Evolutionary conservation across 1,284 basidiomycete species (phyloP).

Genomic region (Hortiboletus rubellus): DNA sequence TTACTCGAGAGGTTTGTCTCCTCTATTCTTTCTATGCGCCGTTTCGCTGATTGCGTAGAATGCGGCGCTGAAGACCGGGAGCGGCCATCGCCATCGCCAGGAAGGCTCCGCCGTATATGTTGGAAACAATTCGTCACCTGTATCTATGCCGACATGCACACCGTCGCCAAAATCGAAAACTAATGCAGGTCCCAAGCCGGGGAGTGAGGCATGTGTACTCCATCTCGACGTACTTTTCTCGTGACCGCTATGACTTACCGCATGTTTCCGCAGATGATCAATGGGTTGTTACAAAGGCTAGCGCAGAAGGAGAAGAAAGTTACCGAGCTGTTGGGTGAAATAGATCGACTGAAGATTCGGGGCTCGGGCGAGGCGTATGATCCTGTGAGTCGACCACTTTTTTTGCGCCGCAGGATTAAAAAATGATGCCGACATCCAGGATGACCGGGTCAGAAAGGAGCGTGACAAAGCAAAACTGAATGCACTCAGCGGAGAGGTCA

Average conservation of each 20-base stretch:
- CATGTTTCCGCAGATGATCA: conserved; percentile 51
- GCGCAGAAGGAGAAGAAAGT: conserved; percentile 87
- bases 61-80: conserved; percentile 48
- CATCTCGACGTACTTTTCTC: background rate
- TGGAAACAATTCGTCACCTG: conserved; percentile 6
- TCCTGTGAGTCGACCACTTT: conserved; percentile 45
- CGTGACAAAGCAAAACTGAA: conserved; percentile 76
- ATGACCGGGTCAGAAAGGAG: conserved; percentile 76
- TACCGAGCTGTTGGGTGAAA: conserved; percentile 67
- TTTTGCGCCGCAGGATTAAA: conserved; percentile 1
- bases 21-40: background rate
- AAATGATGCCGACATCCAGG: conserved; percentile 42
- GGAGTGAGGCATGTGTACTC: conserved; percentile 48
- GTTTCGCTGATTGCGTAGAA: conserved; percentile 30
- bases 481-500: conserved; percentile 74
- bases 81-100: conserved; percentile 56
- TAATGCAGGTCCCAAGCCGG: conserved; percentile 44
- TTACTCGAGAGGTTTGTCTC: conserved; percentile 22
- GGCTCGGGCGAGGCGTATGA: conserved; percentile 58
- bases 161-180: conserved; percentile 45
- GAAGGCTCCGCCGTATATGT: conserved; percentile 21
- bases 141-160: background rate
- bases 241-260: background rate
- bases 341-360: conserved; percentile 62
- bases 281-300: conserved; percentile 79